Percentiles rank a stretch among this genome's conserved stretches.
Evolutionary conservation across 73 alveolate species (phyloP).

Genomic region (Diophrys sp.): DNA sequence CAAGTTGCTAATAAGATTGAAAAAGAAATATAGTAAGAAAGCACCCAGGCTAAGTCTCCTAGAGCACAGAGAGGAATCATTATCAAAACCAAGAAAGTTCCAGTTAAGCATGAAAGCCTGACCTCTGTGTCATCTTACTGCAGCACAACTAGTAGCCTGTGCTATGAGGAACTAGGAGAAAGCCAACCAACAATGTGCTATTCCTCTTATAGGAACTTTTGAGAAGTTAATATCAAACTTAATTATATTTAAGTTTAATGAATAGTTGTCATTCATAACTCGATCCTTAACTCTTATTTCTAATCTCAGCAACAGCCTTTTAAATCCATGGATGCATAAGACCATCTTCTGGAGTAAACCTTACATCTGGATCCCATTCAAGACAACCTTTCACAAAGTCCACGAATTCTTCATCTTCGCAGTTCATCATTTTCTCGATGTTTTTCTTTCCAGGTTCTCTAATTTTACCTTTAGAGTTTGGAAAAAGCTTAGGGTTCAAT

Average conservation of each 20-base stretch:
- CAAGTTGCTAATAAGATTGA: no score
- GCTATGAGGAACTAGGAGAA: no score
- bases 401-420: constrained; percentile 31
- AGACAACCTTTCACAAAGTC: constrained; percentile 36
- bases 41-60: no score
- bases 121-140: no score
- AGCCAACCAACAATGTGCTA: no score
- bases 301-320: constrained; percentile 6
- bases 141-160: no score
- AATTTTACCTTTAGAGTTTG: constrained; percentile 4
- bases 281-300: neutral
- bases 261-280: neutral
- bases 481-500: constrained; percentile 11
- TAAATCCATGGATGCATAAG: constrained; percentile 43
- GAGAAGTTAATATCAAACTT: neutral
- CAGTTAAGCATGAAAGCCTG: no score
- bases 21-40: no score
- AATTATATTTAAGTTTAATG: neutral
- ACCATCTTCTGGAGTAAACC: constrained; percentile 34
- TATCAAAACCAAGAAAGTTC: no score
- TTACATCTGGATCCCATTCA: constrained; percentile 33
- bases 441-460: constrained; percentile 19
- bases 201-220: no score
- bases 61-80: no score
- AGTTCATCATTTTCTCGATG: constrained; percentile 10